Percentiles rank a stretch among this genome's conserved stretches.
Conservation (phyloP, 176 grass and related monocot species). For the Calamus simplicifolius region DNA sequence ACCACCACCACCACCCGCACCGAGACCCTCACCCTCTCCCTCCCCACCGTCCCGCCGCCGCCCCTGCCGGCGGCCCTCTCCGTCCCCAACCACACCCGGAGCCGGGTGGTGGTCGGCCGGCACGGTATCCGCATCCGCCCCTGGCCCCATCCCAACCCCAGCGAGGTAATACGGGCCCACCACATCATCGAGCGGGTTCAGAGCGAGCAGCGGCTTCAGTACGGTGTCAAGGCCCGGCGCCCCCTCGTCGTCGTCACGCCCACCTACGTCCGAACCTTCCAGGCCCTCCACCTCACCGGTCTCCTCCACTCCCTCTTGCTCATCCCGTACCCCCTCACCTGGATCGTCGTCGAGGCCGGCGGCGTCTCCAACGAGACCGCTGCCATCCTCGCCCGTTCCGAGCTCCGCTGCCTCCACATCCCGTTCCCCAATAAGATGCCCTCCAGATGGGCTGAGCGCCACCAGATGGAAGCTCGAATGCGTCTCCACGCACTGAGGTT, state of each 20-base stretch:
- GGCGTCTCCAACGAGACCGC: conserved; percentile 46
- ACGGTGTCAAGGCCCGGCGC: conserved; percentile 18
- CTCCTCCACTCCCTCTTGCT: conserved; percentile 58
- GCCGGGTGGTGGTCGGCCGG: conserved; percentile 56
- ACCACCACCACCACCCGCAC: conserved; percentile 12
- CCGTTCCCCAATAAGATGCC: conserved; percentile 54
- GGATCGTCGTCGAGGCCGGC: conserved; percentile 58
- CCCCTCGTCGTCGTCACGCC: conserved; percentile 54
- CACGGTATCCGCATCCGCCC: conserved; percentile 70
- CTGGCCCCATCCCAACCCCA: conserved; percentile 65
- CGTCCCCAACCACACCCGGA: conserved; percentile 24
- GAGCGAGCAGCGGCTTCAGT: conserved; percentile 42
- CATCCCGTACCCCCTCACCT: conserved; percentile 31
- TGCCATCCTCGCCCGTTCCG: conserved; percentile 41
- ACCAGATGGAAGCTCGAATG: conserved; percentile 63
- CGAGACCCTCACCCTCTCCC: conserved; percentile 28
- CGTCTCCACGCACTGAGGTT: conserved; percentile 65
- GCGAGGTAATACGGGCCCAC: conserved; percentile 64
- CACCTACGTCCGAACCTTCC: conserved; percentile 35
- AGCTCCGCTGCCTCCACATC: conserved; percentile 43
- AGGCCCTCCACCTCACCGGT: conserved; percentile 42
- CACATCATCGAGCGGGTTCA: conserved; percentile 64
- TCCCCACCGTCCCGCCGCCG: conserved; percentile 12
- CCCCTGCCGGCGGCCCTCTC: conserved; percentile 6
- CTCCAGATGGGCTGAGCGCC: conserved; percentile 9